A percentile compares a stretch with the other conserved stretches of the same genome.
These are phyloP conservation scores for Austroboletus novae-zelandiae DNA, from an alignment of 1,284 basidiomycete species.

Conservation along the genomic window DNA sequence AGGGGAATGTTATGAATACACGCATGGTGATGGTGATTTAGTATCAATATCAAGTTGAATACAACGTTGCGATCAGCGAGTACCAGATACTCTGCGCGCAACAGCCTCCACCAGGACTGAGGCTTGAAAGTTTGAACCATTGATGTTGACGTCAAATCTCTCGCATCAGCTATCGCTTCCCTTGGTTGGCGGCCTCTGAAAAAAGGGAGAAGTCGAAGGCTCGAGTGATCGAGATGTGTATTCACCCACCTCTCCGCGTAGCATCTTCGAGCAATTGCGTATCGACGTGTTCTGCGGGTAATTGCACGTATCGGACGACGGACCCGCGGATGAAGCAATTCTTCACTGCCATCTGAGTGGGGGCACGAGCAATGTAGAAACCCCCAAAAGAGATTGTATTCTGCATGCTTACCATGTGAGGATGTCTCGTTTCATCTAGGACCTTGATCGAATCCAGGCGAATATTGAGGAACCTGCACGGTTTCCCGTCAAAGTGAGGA, in stretches of 20 bases:
- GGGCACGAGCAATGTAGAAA: not conserved
- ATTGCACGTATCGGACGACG: conserved; percentile 95
- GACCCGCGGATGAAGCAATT: conserved; percentile 99
- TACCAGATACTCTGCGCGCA: no score
- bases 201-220: not conserved
- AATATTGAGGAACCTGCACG: conserved; percentile 90
- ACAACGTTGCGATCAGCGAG: no score
- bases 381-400: not conserved
- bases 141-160: not conserved
- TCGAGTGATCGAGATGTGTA: not conserved
- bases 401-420: conserved; percentile 82
- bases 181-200: conserved; percentile 54
- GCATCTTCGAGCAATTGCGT: conserved; percentile 97
- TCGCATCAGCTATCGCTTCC: conserved; percentile 43
- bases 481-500: no score
- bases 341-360: conserved; percentile 90
- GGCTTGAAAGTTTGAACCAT: not conserved
- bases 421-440: conserved; percentile 89
- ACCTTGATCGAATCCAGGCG: conserved; percentile 94
- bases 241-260: conserved; percentile 82
- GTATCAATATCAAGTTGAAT: not conserved
- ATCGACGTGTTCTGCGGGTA: conserved; percentile 91
- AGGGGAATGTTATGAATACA: conserved; percentile 24
- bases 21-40: not conserved
- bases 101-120: no score